These are phyloP conservation scores for Chalciporus piperatus DNA, from an alignment of 768 basidiomycete genomes.

Conservation along the genomic window DNA sequence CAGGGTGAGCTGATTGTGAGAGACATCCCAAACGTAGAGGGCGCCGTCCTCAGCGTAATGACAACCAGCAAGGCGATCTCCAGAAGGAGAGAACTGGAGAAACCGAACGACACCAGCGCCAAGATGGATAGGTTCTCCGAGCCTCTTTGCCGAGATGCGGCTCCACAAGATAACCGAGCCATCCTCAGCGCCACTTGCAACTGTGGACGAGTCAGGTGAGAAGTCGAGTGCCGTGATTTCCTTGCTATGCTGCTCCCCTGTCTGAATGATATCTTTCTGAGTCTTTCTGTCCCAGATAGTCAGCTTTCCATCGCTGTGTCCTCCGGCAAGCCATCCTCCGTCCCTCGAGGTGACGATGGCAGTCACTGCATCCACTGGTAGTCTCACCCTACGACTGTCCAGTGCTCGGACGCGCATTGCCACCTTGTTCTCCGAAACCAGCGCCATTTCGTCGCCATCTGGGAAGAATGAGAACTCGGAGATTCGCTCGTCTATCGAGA, in stretches of 20 bases:
- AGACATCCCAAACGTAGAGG: background rate
- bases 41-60: background rate
- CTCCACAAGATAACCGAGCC: constrained; percentile 5
- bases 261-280: background rate
- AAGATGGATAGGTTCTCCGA: background rate
- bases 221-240: constrained; percentile 3
- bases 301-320: constrained; percentile 2
- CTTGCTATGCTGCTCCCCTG: background rate
- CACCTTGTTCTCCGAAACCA: too few relatives aligned
- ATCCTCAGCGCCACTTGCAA: constrained; percentile 4
- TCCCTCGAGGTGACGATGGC: background rate
- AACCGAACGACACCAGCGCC: background rate
- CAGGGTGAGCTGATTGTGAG: background rate
- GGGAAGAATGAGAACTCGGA: too few relatives aligned
- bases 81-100: too few relatives aligned
- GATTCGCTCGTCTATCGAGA: too few relatives aligned
- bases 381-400: too few relatives aligned
- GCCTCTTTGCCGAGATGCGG: background rate
- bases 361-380: too few relatives aligned
- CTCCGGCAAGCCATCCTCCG: constrained; percentile 2
- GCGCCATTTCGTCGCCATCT: too few relatives aligned
- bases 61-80: too few relatives aligned
- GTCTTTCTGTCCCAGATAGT: background rate
- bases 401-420: too few relatives aligned
- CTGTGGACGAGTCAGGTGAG: background rate